Conservation (phyloP, 352 stramenopile genomes). For the Blastocystis hominis region DNA sequence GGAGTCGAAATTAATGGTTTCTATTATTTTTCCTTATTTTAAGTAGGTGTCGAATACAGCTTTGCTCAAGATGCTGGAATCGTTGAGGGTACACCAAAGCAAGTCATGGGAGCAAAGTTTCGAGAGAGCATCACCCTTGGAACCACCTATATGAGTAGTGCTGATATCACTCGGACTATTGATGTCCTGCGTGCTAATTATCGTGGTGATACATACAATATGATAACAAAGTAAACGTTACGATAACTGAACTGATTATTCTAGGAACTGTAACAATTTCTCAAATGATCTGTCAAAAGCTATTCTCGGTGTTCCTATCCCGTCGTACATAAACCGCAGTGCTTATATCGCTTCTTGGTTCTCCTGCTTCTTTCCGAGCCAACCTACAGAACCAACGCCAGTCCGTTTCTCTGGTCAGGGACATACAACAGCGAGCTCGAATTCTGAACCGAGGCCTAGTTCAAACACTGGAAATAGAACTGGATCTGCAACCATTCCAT, state of each 20-base stretch:
- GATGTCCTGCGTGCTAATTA: not conserved
- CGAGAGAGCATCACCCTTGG: conserved; percentile 27
- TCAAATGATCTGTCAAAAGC: conserved; percentile 30
- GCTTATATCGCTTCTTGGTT: conserved; percentile 26
- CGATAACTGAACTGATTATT: not conserved
- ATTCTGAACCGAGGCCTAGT: too few relatives aligned
- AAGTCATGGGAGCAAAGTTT: not conserved
- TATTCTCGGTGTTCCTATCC: not conserved
- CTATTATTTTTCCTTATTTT: not conserved
- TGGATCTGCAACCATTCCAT: not conserved
- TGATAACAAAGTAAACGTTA: not conserved
- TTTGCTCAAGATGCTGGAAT: conserved; percentile 14
- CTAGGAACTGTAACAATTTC: conserved; percentile 47
- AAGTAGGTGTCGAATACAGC: conserved; percentile 11
- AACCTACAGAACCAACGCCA: not conserved
- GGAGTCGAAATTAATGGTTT: conserved; percentile 36
- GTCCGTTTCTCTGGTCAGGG: not conserved
- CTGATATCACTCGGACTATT: not conserved
- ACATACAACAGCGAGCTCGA: not conserved
- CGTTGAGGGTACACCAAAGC: not conserved
- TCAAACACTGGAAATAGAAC: not conserved
- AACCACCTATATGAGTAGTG: not conserved
- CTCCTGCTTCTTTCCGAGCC: not conserved
- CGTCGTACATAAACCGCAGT: conserved; percentile 24
- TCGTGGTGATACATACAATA: conserved; percentile 4